Base-by-base conservation (phyloP, 768 basidiomycete species). In the Russula olivacea region DNA sequence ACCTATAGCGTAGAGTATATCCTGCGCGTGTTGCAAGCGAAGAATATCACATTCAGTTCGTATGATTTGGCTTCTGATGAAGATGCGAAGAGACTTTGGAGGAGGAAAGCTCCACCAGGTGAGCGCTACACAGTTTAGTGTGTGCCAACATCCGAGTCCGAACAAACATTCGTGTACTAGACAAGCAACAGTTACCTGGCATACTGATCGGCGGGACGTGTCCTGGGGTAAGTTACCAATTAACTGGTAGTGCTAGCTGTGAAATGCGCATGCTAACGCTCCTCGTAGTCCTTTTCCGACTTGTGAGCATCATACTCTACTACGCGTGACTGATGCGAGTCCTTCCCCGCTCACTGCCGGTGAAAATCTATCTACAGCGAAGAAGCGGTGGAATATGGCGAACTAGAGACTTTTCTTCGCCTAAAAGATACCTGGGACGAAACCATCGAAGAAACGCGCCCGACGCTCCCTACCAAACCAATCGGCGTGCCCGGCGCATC, bases 61-160 rank as follows among this genome's bases (percentile, higher is more conserved):
- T 93, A 91, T 70, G 91, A 93, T 74, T 80, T 93, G 43, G 91
- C 91, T 32, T 90, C 88, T 4, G 90, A 93, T 70, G 87, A 88
- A 69, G 81, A 84, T 21, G 90, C 91, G 17, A 93, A 92, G 72
- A 74, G 75, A 60, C 73, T 91, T 25, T 93, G 91, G 91, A 87
- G 80, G 72, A 80, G 92, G 68, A 93, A 87, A 71, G 89, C 87
- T 0, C 91, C 91, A 41, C 68, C 72, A 69, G 83, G 89, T 87
- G 54, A 63, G 74, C 69, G 15, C 58, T 57, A 59, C 38, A 53
- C 52, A 28, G 4, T 4, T 41, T 54, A 21, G 5, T 8, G 34
- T 30, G 43, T 34, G 17, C 21, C 25, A 23, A 17, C 17, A 59
- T 45, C 58, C 30, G 25, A 56, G 30, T 40, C 14, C n/a, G 25